phyloP scores from a whole-genome alignment of 768 basidiomycete species.

The Rhizopogon vinicolor region DNA sequence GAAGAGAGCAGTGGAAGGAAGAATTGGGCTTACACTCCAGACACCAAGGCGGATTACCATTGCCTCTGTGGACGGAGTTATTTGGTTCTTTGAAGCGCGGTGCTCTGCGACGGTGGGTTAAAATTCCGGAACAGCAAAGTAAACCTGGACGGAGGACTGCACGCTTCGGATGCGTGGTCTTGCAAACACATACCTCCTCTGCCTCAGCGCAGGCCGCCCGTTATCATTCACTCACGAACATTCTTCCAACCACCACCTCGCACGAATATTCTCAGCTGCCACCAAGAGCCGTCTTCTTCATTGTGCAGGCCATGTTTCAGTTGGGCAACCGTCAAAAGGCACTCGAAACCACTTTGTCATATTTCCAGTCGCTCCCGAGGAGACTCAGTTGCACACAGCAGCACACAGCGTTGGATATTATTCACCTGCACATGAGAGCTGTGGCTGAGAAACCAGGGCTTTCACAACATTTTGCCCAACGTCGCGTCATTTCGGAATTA shows the following conservation, averaged over 20 bases:
- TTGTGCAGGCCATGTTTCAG: constrained; percentile 45
- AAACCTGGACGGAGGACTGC: not conserved
- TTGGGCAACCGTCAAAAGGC: constrained; percentile 36
- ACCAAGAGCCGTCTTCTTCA: constrained; percentile 38
- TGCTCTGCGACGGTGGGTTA: constrained; percentile 20
- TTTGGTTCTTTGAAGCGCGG: constrained; percentile 40
- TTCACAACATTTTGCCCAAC: constrained; percentile 38
- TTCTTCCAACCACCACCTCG: constrained; percentile 33
- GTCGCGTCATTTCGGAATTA: constrained; percentile 40
- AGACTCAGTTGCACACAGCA: constrained; percentile 31
- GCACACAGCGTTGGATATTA: constrained; percentile 42
- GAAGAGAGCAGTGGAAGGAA: constrained; percentile 5
- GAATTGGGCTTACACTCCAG: constrained; percentile 2
- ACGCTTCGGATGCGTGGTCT: not conserved
- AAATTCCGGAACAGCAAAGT: not conserved
- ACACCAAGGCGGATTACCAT: constrained; percentile 26
- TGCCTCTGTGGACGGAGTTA: constrained; percentile 60
- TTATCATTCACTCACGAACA: constrained; percentile 37
- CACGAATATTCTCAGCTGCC: constrained; percentile 30
- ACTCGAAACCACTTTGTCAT: constrained; percentile 39
- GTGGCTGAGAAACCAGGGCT: constrained; percentile 33
- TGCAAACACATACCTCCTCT: constrained; percentile 14
- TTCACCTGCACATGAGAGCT: constrained; percentile 45
- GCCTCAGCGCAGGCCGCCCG: constrained; percentile 1
- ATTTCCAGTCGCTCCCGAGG: constrained; percentile 45